Conservation (phyloP, 352 stramenopile genomes). For the Pythium rhizo-oryzae region DNA sequence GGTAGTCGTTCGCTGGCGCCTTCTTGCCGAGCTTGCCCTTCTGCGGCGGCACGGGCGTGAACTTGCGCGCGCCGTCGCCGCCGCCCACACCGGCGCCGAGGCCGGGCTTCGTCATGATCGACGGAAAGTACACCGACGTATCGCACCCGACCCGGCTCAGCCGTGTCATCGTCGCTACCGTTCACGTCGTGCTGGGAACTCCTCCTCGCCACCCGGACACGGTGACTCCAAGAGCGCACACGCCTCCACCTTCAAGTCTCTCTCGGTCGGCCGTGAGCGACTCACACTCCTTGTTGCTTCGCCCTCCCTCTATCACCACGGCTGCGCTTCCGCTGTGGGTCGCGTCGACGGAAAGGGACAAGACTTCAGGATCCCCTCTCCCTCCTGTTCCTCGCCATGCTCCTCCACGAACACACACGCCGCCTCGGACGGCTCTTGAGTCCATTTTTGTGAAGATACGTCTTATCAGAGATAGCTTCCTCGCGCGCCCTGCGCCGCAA, state of each 20-base stretch:
- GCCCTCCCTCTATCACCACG: no score
- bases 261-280: no score
- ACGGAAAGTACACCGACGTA: slow-evolving; percentile 53
- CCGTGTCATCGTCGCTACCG: slow-evolving; percentile 30
- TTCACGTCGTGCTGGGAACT: not conserved
- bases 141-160: slow-evolving; percentile 43
- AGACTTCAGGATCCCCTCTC: no score
- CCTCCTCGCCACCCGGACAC: not conserved
- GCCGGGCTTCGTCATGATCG: slow-evolving; percentile 38
- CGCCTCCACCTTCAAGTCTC: no score
- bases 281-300: no score
- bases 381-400: not conserved
- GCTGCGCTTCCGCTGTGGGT: no score
- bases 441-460: slow-evolving; percentile 21
- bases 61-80: slow-evolving; percentile 29
- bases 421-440: not conserved
- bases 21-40: slow-evolving; percentile 62
- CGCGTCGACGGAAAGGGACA: no score
- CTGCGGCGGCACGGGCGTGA: slow-evolving; percentile 58
- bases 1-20: slow-evolving; percentile 44
- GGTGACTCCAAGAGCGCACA: not conserved
- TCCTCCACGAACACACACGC: not conserved
- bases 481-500: no score
- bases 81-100: slow-evolving; percentile 22
- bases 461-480: slow-evolving; percentile 11